Evolutionary conservation across 202 grass and related monocot genomes (phyloP).

Genomic region (Tripidium arundinaceum): DNA sequence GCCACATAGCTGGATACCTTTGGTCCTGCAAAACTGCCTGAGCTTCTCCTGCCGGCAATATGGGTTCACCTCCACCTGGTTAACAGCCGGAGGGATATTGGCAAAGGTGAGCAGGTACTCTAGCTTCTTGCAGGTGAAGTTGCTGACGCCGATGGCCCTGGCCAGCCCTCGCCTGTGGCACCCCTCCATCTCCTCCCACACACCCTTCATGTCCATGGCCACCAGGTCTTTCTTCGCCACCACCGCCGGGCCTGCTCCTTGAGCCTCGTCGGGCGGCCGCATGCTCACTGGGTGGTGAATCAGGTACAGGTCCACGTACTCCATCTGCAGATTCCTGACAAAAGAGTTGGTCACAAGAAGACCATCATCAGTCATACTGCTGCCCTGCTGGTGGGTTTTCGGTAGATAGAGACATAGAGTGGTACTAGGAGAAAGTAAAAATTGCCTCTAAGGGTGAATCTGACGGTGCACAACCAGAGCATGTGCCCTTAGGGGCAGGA

Average conservation of each 20-base stretch:
- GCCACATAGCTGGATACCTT: conserved; percentile 41
- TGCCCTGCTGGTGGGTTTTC: too few species aligned
- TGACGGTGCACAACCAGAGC: too few species aligned
- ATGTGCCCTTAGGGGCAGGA: too few species aligned
- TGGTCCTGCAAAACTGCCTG: conserved; percentile 28
- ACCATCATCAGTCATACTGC: background rate
- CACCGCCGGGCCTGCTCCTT: background rate
- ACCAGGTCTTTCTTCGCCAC: background rate
- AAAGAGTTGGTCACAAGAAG: background rate
- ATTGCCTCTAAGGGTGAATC: too few species aligned
- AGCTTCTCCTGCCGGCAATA: conserved; percentile 57
- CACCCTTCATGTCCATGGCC: conserved; percentile 26
- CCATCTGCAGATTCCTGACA: conserved; percentile 38
- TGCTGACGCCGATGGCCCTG: conserved; percentile 39
- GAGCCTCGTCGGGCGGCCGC: background rate
- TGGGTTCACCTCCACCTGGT: conserved; percentile 56
- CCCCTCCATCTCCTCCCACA: conserved; percentile 57
- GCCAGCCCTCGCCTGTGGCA: conserved; percentile 30
- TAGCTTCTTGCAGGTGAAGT: conserved; percentile 57
- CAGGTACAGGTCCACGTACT: conserved; percentile 54
- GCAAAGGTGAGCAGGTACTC: conserved; percentile 35
- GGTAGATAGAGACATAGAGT: too few species aligned
- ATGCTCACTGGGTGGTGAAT: conserved; percentile 39
- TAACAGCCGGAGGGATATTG: conserved; percentile 35
- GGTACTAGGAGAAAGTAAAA: too few species aligned